phyloP scores from a whole-genome alignment of 2,329 filamentous ascomycete genomes.

The Fusarium devonianum region DNA sequence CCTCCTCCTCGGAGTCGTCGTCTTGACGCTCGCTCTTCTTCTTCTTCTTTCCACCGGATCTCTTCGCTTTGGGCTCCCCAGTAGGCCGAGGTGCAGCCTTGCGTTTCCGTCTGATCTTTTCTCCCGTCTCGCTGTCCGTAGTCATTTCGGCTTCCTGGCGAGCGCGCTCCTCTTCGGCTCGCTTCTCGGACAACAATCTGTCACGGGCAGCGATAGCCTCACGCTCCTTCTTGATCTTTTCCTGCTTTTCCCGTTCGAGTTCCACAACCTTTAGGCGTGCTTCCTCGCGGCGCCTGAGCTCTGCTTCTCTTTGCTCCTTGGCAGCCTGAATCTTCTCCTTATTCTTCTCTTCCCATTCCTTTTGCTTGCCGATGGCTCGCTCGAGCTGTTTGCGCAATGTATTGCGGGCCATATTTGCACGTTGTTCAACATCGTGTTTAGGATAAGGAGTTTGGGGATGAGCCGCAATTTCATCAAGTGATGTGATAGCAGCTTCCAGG shows the following conservation, averaged over 20 bases:
- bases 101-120: conserved; percentile 81
- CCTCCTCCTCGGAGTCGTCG: conserved; percentile 55
- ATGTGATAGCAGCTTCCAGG: conserved; percentile 84
- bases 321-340: conserved; percentile 86
- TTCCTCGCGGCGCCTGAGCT: conserved; percentile 80
- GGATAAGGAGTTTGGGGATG: conserved; percentile 82
- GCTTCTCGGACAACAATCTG: conserved; percentile 74
- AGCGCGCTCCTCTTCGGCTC: conserved; percentile 46
- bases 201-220: conserved; percentile 81
- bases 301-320: conserved; percentile 79
- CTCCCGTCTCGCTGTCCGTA: conserved; percentile 81
- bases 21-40: conserved; percentile 50
- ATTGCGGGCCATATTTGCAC: conserved; percentile 96
- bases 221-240: conserved; percentile 86
- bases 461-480: conserved; percentile 68
- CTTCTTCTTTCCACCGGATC: conserved; percentile 58
- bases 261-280: conserved; percentile 72
- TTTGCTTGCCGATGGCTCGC: conserved; percentile 82
- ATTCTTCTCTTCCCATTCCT: conserved; percentile 92
- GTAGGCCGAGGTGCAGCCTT: conserved; percentile 53
- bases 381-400: conserved; percentile 93
- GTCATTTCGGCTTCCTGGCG: conserved; percentile 76
- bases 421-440: conserved; percentile 87
- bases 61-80: conserved; percentile 54
- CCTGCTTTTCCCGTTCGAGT: conserved; percentile 74